Base-by-base conservation (phyloP, 2,329 filamentous ascomycete species). In the Plenodomus biglobosus region DNA sequence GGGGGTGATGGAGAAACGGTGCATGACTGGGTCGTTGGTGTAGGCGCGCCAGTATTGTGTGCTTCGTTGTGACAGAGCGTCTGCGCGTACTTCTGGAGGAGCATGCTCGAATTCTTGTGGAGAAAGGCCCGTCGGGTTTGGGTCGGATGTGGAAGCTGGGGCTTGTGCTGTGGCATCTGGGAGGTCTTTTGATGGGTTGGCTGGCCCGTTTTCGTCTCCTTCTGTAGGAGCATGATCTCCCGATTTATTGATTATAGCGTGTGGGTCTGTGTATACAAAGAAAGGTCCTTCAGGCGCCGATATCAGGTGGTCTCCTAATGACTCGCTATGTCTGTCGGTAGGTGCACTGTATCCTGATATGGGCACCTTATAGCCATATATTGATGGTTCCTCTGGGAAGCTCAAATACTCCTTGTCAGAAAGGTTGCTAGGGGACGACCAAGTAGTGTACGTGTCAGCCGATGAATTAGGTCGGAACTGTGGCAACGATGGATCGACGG, bases 401-500 rank as follows among this genome's bases (percentile, higher is more conserved):
- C 11, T 6, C 27, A 11, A 32, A 32, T 15, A 3, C 27, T 32
- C 27, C 27, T 32, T 11, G 3, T 15, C 27, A 32, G 7, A 24
- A 11, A 32, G 27, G 3, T 11, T 32, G 27, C 8, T 15, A 10
- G 27, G 7, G 27, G 27, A 32, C 13, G 27, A 8, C 22, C 27
- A 32, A 8, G 11, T 21, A 27, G 30, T 35, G 7, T 20, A 19
- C 17, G 44, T 17, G 35, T 51, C 19, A 17, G 48, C 50, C 4
- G 56, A 52, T 24, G 70, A 75, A 55, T 86, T 81, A n/a, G 85
- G 85, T 5, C 83, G 78, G 62, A 87, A 87, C 58, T 88, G 85
- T 8, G 85, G 85, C 68, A 88, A 75, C 0, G 85, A 88, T 7
- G 82, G 82, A 58, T 89, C 86, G 6, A 36, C 8, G 30, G 27